Evolutionary conservation across 371 early-diverging fungal species (phyloP).

Genomic region (Lichtheimia ornata): DNA sequence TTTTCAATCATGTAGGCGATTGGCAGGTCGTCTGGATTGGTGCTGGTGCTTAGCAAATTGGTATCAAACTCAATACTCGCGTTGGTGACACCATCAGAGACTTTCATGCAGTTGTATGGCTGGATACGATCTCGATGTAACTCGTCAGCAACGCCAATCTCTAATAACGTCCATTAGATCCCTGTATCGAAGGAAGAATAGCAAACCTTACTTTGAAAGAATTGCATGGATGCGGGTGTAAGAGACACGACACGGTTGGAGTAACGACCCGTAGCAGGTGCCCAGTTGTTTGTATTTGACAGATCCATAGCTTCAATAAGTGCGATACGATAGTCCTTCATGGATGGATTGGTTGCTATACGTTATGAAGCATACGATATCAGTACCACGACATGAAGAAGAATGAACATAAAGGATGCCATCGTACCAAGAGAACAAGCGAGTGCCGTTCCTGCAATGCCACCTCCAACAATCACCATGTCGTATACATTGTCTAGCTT

Average conservation of each 20-base stretch:
- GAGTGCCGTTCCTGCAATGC: conserved; percentile 86
- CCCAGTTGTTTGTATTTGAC: conserved; percentile 47
- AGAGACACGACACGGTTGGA: conserved; percentile 79
- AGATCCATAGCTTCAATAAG: conserved; percentile 79
- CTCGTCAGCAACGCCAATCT: conserved; percentile 65
- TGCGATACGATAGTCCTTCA: conserved; percentile 59
- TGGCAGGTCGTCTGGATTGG: conserved; percentile 8
- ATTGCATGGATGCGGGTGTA: conserved; percentile 59
- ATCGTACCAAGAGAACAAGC: conserved; percentile 78
- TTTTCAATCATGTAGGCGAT: conserved; percentile 66
- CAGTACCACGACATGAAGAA: too few relatives aligned
- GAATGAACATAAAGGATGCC: background rate
- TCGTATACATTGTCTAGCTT: conserved; percentile 60
- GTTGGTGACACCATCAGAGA: conserved; percentile 78
- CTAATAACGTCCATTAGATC: conserved; percentile 22
- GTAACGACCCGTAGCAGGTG: conserved; percentile 47
- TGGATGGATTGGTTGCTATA: conserved; percentile 56
- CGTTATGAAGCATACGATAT: background rate
- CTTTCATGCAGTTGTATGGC: conserved; percentile 66
- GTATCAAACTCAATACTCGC: conserved; percentile 69
- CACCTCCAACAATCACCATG: conserved; percentile 90
- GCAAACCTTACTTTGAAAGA: conserved; percentile 42
- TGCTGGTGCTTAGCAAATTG: conserved; percentile 14
- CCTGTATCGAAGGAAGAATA: background rate
- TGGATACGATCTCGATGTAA: conserved; percentile 52